These are phyloP conservation scores for Alternaria rosae DNA, from an alignment of 2,329 filamentous ascomycete species.

Conservation along the genomic window DNA sequence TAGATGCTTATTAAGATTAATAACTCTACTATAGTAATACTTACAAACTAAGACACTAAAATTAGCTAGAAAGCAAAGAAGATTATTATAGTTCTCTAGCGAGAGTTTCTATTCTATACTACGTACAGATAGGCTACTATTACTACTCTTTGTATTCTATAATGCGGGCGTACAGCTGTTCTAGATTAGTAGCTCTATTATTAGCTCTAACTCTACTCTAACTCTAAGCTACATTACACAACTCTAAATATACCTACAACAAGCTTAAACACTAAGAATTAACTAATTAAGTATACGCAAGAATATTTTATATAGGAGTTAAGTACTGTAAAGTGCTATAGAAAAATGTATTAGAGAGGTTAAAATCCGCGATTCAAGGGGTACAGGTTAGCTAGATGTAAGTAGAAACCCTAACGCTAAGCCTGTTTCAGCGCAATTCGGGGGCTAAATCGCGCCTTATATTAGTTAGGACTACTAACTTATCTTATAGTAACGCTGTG, in stretches of 20 bases:
- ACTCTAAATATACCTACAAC: neutral
- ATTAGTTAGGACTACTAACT: no score
- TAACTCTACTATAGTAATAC: no score
- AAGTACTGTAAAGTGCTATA: neutral
- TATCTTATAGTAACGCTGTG: no score
- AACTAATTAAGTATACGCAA: neutral
- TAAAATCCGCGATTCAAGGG: neutral
- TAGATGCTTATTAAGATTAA: no score
- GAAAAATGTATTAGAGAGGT: neutral
- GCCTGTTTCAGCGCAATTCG: neutral
- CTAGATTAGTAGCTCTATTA: conserved; percentile 4
- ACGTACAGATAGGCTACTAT: neutral
- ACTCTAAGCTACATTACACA: neutral
- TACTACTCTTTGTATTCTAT: neutral
- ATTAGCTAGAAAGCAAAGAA: no score
- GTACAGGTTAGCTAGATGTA: neutral
- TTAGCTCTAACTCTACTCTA: neutral
- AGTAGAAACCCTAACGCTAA: neutral
- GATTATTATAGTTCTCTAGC: neutral
- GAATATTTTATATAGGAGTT: neutral
- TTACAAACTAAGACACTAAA: no score
- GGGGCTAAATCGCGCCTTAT: neutral
- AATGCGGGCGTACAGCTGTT: neutral
- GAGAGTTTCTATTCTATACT: neutral
- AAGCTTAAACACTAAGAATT: neutral